Percentiles rank a stretch among this genome's conserved stretches.
Conservation (phyloP, 2,329 filamentous ascomycete genomes). For the Paecilomyces variotii region DNA sequence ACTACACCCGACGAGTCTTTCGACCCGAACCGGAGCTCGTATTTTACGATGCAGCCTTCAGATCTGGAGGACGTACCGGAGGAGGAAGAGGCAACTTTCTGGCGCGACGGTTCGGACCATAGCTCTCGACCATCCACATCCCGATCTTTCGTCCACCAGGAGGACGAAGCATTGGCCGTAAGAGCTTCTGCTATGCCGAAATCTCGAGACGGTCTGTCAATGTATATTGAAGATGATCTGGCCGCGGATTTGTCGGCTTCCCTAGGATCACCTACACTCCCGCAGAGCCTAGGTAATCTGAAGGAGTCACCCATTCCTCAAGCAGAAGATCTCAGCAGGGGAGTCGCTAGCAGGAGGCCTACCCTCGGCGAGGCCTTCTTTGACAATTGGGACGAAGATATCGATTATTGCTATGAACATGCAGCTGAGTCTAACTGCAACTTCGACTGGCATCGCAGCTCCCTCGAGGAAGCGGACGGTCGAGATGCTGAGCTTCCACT, state of each 20-base stretch:
- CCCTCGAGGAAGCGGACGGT: slow-evolving; percentile 21
- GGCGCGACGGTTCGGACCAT: slow-evolving; percentile 23
- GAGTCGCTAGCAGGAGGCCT: slow-evolving; percentile 8
- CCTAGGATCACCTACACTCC: slow-evolving; percentile 34
- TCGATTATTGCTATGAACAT: slow-evolving; percentile 56
- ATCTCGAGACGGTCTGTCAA: slow-evolving; percentile 23
- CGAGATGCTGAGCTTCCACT: slow-evolving; percentile 8
- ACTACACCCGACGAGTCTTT: slow-evolving; percentile 20
- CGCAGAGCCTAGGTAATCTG: slow-evolving; percentile 14
- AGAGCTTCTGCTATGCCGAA: slow-evolving; percentile 7
- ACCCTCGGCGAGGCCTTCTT: slow-evolving; percentile 22
- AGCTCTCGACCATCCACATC: slow-evolving; percentile 12
- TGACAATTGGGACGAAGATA: slow-evolving; percentile 53
- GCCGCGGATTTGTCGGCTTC: slow-evolving; percentile 38
- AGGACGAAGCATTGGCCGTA: slow-evolving; percentile 7
- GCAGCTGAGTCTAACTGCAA: slow-evolving; percentile 54
- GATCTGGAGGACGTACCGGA: slow-evolving; percentile 40
- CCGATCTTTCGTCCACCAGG: slow-evolving; percentile 10
- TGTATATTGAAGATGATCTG: slow-evolving; percentile 21
- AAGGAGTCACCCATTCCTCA: slow-evolving; percentile 10
- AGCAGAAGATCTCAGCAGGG: slow-evolving; percentile 8
- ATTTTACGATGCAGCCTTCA: slow-evolving; percentile 31
- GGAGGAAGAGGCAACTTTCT: slow-evolving; percentile 32
- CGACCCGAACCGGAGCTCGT: slow-evolving; percentile 29
- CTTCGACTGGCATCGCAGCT: slow-evolving; percentile 47